A percentile compares a stretch with the other conserved stretches of the same genome.
Evolutionary conservation across 1,284 basidiomycete species (phyloP).

Genomic region (Fomitopsis betulina): DNA sequence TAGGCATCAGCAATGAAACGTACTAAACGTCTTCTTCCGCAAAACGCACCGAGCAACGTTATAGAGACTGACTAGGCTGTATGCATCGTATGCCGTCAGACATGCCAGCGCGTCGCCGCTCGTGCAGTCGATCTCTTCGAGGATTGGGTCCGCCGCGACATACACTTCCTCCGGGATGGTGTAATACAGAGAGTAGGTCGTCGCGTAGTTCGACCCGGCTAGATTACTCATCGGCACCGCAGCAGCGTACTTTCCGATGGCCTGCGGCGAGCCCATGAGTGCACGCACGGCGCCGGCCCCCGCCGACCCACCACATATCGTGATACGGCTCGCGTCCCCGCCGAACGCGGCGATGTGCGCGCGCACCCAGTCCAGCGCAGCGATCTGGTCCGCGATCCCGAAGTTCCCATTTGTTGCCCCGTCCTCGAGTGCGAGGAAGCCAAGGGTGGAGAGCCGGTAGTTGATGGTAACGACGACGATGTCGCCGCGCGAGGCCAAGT

Average conservation of each 20-base stretch:
- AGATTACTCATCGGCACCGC: conserved; percentile 46
- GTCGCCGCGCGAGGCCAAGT: conserved; percentile 40
- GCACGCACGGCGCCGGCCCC: conserved; percentile 36
- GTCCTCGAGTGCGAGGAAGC: conserved; percentile 62
- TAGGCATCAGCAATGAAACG: not conserved
- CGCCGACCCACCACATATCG: conserved; percentile 35
- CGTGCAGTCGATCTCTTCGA: conserved; percentile 31
- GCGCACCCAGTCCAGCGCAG: conserved; percentile 55
- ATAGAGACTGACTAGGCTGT: conserved; percentile 28
- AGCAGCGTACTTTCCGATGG: conserved; percentile 40
- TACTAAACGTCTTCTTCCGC: no score
- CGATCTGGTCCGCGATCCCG: conserved; percentile 78
- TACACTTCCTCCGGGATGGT: conserved; percentile 29
- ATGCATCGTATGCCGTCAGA: conserved; percentile 27
- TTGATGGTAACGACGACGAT: conserved; percentile 66
- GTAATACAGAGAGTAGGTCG: conserved; percentile 36
- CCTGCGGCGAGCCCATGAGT: conserved; percentile 35
- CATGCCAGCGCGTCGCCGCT: conserved; percentile 26
- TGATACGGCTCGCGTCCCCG: conserved; percentile 39
- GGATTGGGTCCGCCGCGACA: conserved; percentile 29
- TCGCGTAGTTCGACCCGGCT: conserved; percentile 39
- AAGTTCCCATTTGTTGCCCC: conserved; percentile 64
- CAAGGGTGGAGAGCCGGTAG: conserved; percentile 69
- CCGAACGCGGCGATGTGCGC: conserved; percentile 58
- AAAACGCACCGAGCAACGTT: conserved; percentile 30